A percentile compares a stretch with the other conserved stretches of the same genome.
phyloP scores from a whole-genome alignment of 1,139 yeast species.

The Dujonia santamariae region DNA sequence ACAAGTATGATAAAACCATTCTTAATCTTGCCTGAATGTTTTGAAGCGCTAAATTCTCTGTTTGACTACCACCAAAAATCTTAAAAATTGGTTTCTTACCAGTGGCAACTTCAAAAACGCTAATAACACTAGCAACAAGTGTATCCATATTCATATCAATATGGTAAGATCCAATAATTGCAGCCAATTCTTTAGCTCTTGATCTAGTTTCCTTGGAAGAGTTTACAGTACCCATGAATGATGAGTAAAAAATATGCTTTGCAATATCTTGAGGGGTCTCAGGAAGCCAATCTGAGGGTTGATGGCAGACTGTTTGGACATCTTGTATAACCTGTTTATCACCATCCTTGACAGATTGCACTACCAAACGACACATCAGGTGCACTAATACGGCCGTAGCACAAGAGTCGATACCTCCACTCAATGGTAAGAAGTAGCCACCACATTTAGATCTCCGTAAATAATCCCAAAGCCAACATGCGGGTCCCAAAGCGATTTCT shows the following conservation, averaged over 20 bases:
- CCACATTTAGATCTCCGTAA: conserved; percentile 84
- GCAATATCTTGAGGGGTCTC: conserved; percentile 74
- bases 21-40: conserved; percentile 94
- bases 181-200: conserved; percentile 79
- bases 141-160: conserved; percentile 89
- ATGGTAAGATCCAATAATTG: conserved; percentile 81
- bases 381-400: conserved; percentile 94
- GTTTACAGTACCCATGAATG: conserved; percentile 94
- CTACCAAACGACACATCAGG: conserved; percentile 88
- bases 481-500: conserved; percentile 96
- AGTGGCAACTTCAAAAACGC: conserved; percentile 81
- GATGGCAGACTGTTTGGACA: conserved; percentile 57
- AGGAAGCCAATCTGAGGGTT: conserved; percentile 61
- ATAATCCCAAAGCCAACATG: conserved; percentile 99
- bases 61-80: conserved; percentile 87
- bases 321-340: conserved; percentile 74
- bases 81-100: conserved; percentile 86
- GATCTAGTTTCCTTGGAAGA: conserved; percentile 83
- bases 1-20: conserved; percentile 89
- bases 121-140: conserved; percentile 69
- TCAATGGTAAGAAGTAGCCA: conserved; percentile 87
- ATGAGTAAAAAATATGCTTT: conserved; percentile 72
- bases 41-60: conserved; percentile 90
- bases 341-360: conserved; percentile 60
- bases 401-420: conserved; percentile 98